Evolutionary conservation across 73 alveolate species (phyloP), one percentile per base, ranked within the genome.

Genomic region (Paramecium primaurelia): DNA sequence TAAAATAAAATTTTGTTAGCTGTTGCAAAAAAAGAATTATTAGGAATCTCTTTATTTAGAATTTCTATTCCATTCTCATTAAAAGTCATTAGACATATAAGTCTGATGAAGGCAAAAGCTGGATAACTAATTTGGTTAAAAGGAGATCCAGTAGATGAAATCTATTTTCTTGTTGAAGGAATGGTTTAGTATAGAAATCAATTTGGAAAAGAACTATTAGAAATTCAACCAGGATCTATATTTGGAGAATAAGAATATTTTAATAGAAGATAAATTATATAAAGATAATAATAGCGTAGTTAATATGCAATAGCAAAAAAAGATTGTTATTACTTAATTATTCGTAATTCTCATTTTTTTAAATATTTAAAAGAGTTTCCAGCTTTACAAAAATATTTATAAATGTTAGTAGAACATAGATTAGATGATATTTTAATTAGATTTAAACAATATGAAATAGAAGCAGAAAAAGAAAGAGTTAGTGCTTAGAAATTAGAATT

Each of bases 141-240:
- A 20, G 88, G 88, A 38, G 88, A 75, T 38, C 88, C 88, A 16
- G 88, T 75, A 16, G 88, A 75, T 36, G 88, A 75, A 42, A 75
- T 75, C 25, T 75, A 9, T 75, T 75, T 36, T 36, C 88, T 75
- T 34, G 68, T 75, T 38, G 88, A 75, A 36, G 88, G 88, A 75
- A 25, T 38, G 11, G 16, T 75, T 16, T 22, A 75, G 18, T 75
- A 75, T 42, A 8, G 88, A 75, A 75, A 36, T 75, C 20, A 75
- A n/a, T 75, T 38, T 75, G 88, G 88, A 2, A 75, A 75, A 42
- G 88, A 38, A 25, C 11, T 75, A 4, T 36, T 75, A 5, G 88
- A 75, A 38, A 42, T 75, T 4, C 10, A 36, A 25, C 44, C 58
- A 42, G 88, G 88, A 12, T 22, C 58, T 8, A 38, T 75, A 2